phyloP scores from a whole-genome alignment of 2,329 filamentous ascomycete genomes.

The Botryotinia narcissicola region DNA sequence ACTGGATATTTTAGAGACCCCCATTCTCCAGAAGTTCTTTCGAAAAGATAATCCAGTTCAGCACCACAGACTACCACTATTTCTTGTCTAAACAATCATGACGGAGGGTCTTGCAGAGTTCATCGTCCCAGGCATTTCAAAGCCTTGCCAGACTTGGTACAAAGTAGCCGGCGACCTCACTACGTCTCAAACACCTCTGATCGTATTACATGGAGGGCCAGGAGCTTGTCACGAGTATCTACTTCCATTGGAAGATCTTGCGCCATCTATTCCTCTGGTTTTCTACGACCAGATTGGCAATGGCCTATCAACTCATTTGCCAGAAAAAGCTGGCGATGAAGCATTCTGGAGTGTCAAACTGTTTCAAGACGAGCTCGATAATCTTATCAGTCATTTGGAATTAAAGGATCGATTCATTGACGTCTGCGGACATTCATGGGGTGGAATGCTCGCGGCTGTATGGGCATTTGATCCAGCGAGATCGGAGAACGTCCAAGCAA shows the following conservation, averaged over 20 bases:
- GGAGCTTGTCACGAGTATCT: conserved; percentile 42
- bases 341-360: conserved; percentile 47
- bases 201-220: conserved; percentile 42
- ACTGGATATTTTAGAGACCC: too few species aligned
- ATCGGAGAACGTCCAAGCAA: not conserved
- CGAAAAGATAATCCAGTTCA: too few species aligned
- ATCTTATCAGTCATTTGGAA: conserved; percentile 29
- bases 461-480: conserved; percentile 40
- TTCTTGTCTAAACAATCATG: too few species aligned
- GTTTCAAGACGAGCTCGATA: conserved; percentile 45
- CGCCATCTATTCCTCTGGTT: conserved; percentile 43
- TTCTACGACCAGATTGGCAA: conserved; percentile 56
- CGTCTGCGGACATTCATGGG: conserved; percentile 51
- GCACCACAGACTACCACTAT: too few species aligned
- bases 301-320: conserved; percentile 49
- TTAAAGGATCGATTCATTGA: conserved; percentile 38
- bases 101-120: too few species aligned
- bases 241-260: conserved; percentile 13
- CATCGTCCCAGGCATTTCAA: too few species aligned
- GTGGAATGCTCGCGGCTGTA: conserved; percentile 48
- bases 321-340: conserved; percentile 44
- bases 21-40: too few species aligned
- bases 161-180: too few species aligned
- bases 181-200: conserved; percentile 31
- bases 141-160: too few species aligned